A percentile compares a stretch with the other conserved stretches of the same genome.
Conservation (phyloP, 768 basidiomycete genomes). For the Collybia mongolica region DNA sequence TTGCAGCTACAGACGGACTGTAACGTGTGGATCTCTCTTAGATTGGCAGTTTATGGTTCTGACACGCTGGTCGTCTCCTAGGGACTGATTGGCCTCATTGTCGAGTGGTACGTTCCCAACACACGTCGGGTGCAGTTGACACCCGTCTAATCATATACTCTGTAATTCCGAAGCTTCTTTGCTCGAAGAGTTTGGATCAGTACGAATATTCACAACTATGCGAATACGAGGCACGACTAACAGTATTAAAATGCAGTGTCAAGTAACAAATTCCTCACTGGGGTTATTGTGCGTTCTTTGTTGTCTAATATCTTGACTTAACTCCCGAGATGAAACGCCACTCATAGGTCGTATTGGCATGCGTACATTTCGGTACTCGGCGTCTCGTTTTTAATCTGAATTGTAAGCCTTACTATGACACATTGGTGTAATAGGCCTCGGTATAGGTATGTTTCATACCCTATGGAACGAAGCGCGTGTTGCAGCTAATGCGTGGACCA, state of each 20-base stretch:
- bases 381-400: not conserved
- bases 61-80: slow-evolving; percentile 8
- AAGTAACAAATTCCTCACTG: slow-evolving; percentile 36
- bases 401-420: not conserved
- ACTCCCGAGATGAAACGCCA: no score
- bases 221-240: no score
- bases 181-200: slow-evolving; percentile 51
- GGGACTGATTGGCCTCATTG: slow-evolving; percentile 50
- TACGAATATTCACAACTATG: slow-evolving; percentile 14
- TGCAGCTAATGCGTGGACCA: slow-evolving; percentile 3
- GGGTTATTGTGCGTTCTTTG: slow-evolving; percentile 35
- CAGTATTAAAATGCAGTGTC: slow-evolving; percentile 34
- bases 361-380: slow-evolving; percentile 41
- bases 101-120: slow-evolving; percentile 35
- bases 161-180: slow-evolving; percentile 39
- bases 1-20: slow-evolving; percentile 52
- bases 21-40: slow-evolving; percentile 30
- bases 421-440: slow-evolving; percentile 27
- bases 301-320: not conserved
- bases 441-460: slow-evolving; percentile 31
- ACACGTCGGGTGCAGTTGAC: not conserved
- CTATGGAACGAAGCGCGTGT: not conserved
- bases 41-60: not conserved
- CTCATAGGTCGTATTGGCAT: slow-evolving; percentile 34
- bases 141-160: not conserved